Conservation (phyloP, 2,329 filamentous ascomycete genomes). For the Zymoseptoria brevis region DNA sequence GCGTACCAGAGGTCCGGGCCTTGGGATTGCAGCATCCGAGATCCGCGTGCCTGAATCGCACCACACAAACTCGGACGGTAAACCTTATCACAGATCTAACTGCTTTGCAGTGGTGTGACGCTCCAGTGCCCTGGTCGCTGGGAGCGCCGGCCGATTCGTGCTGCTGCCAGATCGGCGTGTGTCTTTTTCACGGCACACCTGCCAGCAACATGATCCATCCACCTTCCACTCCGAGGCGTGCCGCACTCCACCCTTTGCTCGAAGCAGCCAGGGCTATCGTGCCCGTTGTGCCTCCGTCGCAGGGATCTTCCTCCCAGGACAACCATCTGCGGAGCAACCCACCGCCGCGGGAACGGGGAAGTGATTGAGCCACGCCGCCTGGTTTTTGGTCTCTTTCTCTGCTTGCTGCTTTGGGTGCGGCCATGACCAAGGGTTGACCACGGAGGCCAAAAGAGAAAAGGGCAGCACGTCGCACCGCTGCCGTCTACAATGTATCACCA, state of each 20-base stretch:
- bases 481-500: constrained; percentile 29
- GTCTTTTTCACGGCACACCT: constrained; percentile 1
- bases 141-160: constrained; percentile 24
- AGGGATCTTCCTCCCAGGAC: constrained; percentile 33
- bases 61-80: constrained; percentile 4
- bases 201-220: neutral
- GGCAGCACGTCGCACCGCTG: constrained; percentile 26
- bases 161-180: constrained; percentile 17
- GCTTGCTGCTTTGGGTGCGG: constrained; percentile 25
- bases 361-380: constrained; percentile 30
- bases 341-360: constrained; percentile 37
- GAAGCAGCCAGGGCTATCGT: constrained; percentile 18
- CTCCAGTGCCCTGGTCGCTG: constrained; percentile 22
- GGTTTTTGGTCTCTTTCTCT: constrained; percentile 32
- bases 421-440: constrained; percentile 24
- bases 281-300: constrained; percentile 24
- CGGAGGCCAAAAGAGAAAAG: constrained; percentile 22
- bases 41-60: constrained; percentile 4
- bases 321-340: constrained; percentile 30
- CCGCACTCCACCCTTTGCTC: constrained; percentile 17
- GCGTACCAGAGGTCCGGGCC: neutral
- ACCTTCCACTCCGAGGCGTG: neutral
- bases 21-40: constrained; percentile 6
- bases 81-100: constrained; percentile 23
- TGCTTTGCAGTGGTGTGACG: constrained; percentile 18